Base-by-base conservation (phyloP, 1,284 basidiomycete genomes). In the Moesziomyces sp. region DNA sequence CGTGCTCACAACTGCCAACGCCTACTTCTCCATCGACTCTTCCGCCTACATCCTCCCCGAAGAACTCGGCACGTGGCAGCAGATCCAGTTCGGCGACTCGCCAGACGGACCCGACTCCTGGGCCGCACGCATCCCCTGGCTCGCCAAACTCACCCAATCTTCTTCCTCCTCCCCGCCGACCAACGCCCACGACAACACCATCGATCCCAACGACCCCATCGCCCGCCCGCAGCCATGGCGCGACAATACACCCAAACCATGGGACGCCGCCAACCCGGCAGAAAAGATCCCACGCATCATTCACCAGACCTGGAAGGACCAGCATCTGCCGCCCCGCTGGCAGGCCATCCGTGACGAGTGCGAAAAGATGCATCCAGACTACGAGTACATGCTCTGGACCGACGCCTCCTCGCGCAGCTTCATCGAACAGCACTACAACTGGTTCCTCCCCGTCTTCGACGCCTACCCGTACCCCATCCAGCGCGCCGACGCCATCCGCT, bases 241-340 rank as follows among this genome's bases (percentile, higher is more conserved):
- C 42, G 66, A 74, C 63, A 70, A 74, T 48, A 56, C 66, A 0
- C 67, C 63, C 30, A 70, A 62, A 26, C 44, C 65, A 30, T 70
- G 66, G 61, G 63, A 74, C 23, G 52, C 66, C 23, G 54, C 19
- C 58, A 67, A 61, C 38, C 78, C 81, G 16, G 52, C 47, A 6
- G 81, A 82, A 51, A 77, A 77, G 57, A 91, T 98, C 45, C 96
- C 96, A 2, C 89, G 93, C 52, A 93, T 99, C 77, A 90, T 99
- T 56, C 96, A 99, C 86, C 96, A 98, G 88, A 99, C 97, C 21
- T 99, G 96, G 96, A 97, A 97, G 87, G 91, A 91, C 19, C 91
- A 96, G 70, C 89, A 88, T 0, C 87, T 99, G 23, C 97, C 97
- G 5, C 86, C 88, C 43, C 88, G 89, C 69, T 99, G 95, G 95